These are phyloP conservation scores for Sphagnurus paluster DNA, from an alignment of 1,284 basidiomycete genomes.

Conservation along the genomic window DNA sequence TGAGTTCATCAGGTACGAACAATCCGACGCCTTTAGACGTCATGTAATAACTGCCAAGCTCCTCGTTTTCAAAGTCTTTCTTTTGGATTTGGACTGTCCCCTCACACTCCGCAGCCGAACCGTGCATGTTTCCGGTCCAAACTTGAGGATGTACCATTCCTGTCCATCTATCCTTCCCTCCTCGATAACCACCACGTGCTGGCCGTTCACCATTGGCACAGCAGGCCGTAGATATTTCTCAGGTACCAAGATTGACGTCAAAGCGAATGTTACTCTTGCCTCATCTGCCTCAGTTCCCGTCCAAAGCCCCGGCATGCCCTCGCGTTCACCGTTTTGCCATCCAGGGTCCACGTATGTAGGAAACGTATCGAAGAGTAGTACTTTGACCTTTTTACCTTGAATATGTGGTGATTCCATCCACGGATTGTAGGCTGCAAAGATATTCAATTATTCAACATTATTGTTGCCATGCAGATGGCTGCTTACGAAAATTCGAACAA, in stretches of 20 bases:
- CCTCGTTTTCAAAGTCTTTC: not conserved
- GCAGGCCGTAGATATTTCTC: not conserved
- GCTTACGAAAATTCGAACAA: not conserved
- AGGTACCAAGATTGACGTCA: not conserved
- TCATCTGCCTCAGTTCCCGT: not conserved
- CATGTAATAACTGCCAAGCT: too few relatives aligned
- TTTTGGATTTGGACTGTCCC: too few relatives aligned
- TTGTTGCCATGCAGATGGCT: too few relatives aligned
- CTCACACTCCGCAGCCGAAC: too few relatives aligned
- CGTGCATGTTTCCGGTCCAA: too few relatives aligned
- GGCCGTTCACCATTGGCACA: not conserved
- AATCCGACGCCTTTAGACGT: too few relatives aligned
- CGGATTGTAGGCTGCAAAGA: not conserved
- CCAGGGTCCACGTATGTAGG: not conserved
- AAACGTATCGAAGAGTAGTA: not conserved
- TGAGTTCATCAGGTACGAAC: not conserved
- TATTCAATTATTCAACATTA: too few relatives aligned
- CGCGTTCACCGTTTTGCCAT: conserved; percentile 2
- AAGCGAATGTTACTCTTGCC: not conserved
- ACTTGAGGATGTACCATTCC: too few relatives aligned
- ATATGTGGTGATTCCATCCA: not conserved
- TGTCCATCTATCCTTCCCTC: not conserved
- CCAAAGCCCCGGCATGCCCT: conserved; percentile 1
- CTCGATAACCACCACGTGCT: not conserved
- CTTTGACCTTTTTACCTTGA: not conserved